These are phyloP conservation scores for Singerocomus inundabilis DNA, from an alignment of 1,284 basidiomycete genomes.

Conservation along the genomic window DNA sequence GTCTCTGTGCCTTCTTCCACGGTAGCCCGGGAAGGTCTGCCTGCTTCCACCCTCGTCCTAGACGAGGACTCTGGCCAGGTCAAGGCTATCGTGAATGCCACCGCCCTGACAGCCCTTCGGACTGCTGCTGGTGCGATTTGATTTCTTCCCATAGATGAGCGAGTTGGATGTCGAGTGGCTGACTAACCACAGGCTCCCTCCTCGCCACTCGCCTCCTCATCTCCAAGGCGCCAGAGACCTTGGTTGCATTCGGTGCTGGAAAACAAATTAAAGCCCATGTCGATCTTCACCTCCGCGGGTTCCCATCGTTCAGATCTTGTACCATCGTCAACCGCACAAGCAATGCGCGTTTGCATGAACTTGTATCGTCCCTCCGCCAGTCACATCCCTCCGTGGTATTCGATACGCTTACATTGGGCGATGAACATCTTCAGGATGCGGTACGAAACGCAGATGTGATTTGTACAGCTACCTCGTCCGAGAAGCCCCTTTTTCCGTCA, in stretches of 20 bases:
- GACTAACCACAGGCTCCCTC: conserved; percentile 59
- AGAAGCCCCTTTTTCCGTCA: conserved; percentile 66
- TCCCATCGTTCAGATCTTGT: conserved; percentile 52
- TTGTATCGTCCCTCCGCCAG: conserved; percentile 42
- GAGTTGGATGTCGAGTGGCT: not conserved
- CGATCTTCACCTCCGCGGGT: conserved; percentile 57
- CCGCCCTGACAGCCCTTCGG: conserved; percentile 71
- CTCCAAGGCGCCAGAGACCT: conserved; percentile 38
- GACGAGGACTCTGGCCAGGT: conserved; percentile 67
- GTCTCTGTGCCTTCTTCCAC: conserved; percentile 59
- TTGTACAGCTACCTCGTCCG: conserved; percentile 78
- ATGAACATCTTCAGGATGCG: conserved; percentile 16
- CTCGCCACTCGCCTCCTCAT: conserved; percentile 61
- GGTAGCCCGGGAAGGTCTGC: conserved; percentile 54
- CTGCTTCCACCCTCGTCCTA: conserved; percentile 74
- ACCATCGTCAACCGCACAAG: conserved; percentile 64
- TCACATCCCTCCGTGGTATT: conserved; percentile 43
- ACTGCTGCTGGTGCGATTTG: conserved; percentile 69
- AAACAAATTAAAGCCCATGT: conserved; percentile 67
- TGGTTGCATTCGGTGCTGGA: conserved; percentile 79
- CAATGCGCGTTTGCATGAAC: conserved; percentile 49
- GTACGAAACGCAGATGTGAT: conserved; percentile 54
- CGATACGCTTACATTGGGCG: conserved; percentile 17
- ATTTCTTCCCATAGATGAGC: not conserved
- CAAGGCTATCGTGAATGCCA: conserved; percentile 74